A percentile compares a stretch with the other conserved stretches of the same genome.
phyloP scores from a whole-genome alignment of 148 eudicot species.

The Nyssa sinensis region DNA sequence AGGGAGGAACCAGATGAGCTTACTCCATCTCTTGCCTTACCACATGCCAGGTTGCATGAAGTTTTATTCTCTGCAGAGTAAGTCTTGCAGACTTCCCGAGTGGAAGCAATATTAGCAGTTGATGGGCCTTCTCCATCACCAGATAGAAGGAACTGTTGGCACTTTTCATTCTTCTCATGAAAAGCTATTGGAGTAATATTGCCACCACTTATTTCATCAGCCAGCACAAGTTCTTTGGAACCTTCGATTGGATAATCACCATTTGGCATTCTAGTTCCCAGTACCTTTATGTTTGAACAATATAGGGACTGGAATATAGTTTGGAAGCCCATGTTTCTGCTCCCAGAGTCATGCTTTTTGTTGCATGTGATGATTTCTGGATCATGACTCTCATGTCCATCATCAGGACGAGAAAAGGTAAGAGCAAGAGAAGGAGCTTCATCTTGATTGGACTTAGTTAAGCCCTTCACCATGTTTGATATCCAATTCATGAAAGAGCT shows the following conservation, averaged over 20 bases:
- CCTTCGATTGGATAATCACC: conserved; percentile 13
- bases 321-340: conserved; percentile 42
- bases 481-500: conserved; percentile 78
- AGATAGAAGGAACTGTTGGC: conserved; percentile 8
- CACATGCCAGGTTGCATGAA: background rate
- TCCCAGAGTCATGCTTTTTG: conserved; percentile 13
- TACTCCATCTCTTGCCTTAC: conserved; percentile 10
- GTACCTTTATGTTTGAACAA: conserved; percentile 19
- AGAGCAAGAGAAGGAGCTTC: conserved; percentile 33
- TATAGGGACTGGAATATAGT: conserved; percentile 48
- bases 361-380: conserved; percentile 9
- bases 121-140: background rate
- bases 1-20: conserved; percentile 22
- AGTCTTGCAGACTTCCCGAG: background rate
- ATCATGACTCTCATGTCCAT: conserved; percentile 5
- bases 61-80: conserved; percentile 10
- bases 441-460: conserved; percentile 24
- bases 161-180: conserved; percentile 12
- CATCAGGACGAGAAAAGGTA: conserved; percentile 17
- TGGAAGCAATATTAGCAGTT: conserved; percentile 13
- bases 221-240: conserved; percentile 19
- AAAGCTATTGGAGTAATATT: conserved; percentile 11
- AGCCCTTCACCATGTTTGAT: conserved; percentile 64
- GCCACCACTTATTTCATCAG: conserved; percentile 2
- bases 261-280: conserved; percentile 1